Evolutionary conservation across 768 basidiomycete species (phyloP).

Genomic region (Leccinum fibrillosum): DNA sequence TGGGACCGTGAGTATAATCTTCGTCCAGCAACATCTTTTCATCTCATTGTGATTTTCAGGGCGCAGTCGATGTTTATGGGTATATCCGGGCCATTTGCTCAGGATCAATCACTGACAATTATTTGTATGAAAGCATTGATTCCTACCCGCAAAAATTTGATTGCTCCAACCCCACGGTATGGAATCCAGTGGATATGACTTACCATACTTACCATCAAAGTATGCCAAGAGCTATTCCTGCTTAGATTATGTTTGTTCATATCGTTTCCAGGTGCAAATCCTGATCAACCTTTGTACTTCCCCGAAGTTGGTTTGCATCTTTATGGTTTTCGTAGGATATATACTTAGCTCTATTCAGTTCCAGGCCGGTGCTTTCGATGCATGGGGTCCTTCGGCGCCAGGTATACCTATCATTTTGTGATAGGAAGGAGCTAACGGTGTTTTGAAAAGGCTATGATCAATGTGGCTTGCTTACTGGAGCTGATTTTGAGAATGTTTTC

Average conservation of each 20-base stretch:
- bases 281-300: conserved; percentile 63
- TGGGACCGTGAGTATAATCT: conserved; percentile 49
- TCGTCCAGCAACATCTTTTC: neutral
- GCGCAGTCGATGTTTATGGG: conserved; percentile 72
- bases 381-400: conserved; percentile 75
- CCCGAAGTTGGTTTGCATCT: conserved; percentile 49
- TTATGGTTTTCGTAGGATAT: conserved; percentile 1
- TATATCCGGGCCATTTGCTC: conserved; percentile 21
- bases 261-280: conserved; percentile 38
- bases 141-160: conserved; percentile 79
- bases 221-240: conserved; percentile 4
- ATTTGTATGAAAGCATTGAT: conserved; percentile 44
- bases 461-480: conserved; percentile 65
- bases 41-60: conserved; percentile 34
- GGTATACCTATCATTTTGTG: conserved; percentile 32
- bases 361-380: conserved; percentile 77
- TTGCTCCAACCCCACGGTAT: conserved; percentile 66
- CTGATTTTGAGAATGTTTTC: conserved; percentile 77
- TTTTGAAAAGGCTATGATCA: conserved; percentile 50
- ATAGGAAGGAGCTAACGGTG: conserved; percentile 1
- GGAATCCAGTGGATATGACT: conserved; percentile 61
- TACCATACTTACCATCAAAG: conserved; percentile 63
- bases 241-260: conserved; percentile 21
- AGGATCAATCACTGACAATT: neutral
- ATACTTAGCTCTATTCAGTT: conserved; percentile 38